These are phyloP conservation scores for Aphanomyces invadans DNA, from an alignment of 352 stramenopile species.

Conservation along the genomic window DNA sequence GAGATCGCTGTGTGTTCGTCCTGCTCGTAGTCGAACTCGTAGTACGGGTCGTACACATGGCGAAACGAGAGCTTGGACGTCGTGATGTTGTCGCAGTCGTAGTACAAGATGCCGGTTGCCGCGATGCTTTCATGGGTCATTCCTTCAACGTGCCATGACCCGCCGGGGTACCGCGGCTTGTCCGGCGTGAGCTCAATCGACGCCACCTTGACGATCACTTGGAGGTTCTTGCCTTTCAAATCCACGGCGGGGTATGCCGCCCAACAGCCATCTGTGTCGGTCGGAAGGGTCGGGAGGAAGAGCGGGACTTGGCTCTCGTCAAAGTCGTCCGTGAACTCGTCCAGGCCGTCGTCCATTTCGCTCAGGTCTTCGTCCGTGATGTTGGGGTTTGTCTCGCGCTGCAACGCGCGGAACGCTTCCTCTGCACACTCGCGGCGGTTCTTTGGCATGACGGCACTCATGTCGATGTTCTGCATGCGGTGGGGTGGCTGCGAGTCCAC, in stretches of 20 bases:
- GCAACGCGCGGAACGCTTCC: not conserved
- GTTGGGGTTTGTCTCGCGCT: not conserved
- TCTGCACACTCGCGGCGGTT: not conserved
- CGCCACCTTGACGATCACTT: conserved; percentile 47
- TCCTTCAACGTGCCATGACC: conserved; percentile 47
- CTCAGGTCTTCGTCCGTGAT: not conserved
- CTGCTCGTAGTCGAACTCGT: conserved; percentile 31
- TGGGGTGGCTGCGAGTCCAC: not conserved
- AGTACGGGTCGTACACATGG: conserved; percentile 20
- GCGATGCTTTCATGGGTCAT: conserved; percentile 36
- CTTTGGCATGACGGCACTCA: not conserved
- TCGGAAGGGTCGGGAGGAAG: not conserved
- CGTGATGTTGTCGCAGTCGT: conserved; percentile 40
- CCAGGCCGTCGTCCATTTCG: not conserved
- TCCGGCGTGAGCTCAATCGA: conserved; percentile 41
- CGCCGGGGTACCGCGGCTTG: conserved; percentile 34
- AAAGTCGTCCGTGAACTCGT: not conserved
- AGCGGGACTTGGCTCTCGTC: not conserved
- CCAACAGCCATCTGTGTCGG: not conserved
- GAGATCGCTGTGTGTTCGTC: conserved; percentile 22
- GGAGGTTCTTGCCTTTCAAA: conserved; percentile 24
- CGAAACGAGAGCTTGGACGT: conserved; percentile 37
- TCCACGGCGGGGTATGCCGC: not conserved
- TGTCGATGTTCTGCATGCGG: not conserved
- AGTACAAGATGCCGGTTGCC: conserved; percentile 46